These are phyloP conservation scores for Begonia masoniana DNA, from an alignment of 306 rosid species.

Conservation along the genomic window DNA sequence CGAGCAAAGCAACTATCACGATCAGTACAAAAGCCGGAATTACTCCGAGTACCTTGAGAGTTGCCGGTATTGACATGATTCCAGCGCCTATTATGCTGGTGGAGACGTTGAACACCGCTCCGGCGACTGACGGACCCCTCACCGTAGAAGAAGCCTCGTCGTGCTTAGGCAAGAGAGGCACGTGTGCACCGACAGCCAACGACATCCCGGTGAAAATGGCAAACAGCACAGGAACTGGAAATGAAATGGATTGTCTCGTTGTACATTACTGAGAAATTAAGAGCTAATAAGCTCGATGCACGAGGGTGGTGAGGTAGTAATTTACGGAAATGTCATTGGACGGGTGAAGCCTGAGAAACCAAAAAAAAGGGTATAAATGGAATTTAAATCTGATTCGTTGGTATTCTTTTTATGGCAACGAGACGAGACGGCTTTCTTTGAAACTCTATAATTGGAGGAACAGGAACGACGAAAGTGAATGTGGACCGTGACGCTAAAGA, in stretches of 20 bases:
- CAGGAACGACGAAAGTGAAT: no score
- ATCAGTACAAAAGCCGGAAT: conserved; percentile 48
- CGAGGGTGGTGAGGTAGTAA: not conserved
- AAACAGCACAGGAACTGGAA: not conserved
- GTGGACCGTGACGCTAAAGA: no score
- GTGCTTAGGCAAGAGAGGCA: conserved; percentile 33
- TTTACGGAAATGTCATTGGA: conserved; percentile 16
- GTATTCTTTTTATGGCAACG: no score
- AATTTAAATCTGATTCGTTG: not conserved
- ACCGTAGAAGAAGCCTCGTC: not conserved
- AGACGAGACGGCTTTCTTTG: no score
- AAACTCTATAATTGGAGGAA: no score
- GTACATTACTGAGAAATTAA: not conserved
- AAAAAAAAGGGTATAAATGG: not conserved
- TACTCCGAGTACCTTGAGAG: conserved; percentile 69
- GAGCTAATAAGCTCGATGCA: not conserved
- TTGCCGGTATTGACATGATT: conserved; percentile 87
- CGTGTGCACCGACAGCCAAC: conserved; percentile 27
- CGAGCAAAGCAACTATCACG: conserved; percentile 42
- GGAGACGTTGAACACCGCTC: conserved; percentile 79
- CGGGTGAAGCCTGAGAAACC: not conserved
- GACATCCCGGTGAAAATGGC: conserved; percentile 28
- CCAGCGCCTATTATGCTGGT: conserved; percentile 83
- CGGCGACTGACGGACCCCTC: conserved; percentile 31
- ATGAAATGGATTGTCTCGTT: not conserved